Conservation (phyloP, 352 stramenopile species). For the Phytophthora ohioensis region DNA sequence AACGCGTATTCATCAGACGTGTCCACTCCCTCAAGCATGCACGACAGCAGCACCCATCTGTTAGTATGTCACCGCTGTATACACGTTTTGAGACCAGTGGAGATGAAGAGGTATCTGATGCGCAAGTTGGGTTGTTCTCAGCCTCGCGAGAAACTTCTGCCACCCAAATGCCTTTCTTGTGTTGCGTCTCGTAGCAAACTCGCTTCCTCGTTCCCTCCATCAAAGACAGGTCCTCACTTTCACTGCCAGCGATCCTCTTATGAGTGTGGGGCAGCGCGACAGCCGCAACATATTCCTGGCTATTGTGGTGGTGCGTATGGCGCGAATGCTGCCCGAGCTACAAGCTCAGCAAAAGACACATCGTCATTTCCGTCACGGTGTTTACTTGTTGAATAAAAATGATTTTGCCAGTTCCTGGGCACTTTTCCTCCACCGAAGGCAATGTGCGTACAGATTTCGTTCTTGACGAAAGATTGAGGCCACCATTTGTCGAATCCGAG, state of each 20-base stretch:
- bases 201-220: slow-evolving; percentile 1
- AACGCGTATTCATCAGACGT: slow-evolving; percentile 1
- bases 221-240: neutral
- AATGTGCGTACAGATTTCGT: neutral
- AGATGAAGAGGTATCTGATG: neutral
- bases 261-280: neutral
- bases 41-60: slow-evolving; percentile 17
- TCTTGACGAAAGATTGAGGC: neutral
- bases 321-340: neutral
- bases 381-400: neutral
- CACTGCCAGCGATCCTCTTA: neutral
- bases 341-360: neutral
- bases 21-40: slow-evolving; percentile 12
- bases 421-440: neutral
- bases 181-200: neutral
- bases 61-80: slow-evolving; percentile 8
- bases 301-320: too few species aligned
- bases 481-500: neutral
- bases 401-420: neutral
- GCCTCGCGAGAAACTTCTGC: neutral
- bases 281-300: neutral
- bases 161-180: too few species aligned
- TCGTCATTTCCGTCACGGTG: neutral
- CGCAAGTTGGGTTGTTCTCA: neutral
- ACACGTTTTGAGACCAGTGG: neutral